Conservation (phyloP, 73 alveolate species). For the Paramecium primaurelia region DNA sequence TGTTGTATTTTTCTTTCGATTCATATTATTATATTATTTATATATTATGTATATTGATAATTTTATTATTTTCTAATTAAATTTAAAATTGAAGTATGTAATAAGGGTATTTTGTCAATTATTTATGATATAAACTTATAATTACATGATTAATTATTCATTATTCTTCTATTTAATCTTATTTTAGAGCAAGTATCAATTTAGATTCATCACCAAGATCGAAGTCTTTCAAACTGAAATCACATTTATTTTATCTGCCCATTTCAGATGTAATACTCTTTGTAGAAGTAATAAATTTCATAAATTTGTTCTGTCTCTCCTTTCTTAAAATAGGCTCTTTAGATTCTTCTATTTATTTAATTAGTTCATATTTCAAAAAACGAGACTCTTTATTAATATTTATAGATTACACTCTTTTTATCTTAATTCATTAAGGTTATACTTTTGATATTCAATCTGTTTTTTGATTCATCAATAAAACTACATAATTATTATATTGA, state of each 20-base stretch:
- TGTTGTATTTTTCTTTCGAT: not conserved
- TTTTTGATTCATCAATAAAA: conserved; percentile 22
- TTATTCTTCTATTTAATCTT: not conserved
- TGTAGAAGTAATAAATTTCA: conserved; percentile 38
- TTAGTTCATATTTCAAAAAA: conserved; percentile 30
- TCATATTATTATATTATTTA: not conserved
- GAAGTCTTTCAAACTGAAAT: conserved; percentile 10
- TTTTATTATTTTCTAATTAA: not conserved
- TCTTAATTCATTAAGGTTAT: conserved; percentile 14
- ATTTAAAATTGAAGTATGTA: too few species aligned
- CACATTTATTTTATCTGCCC: not conserved
- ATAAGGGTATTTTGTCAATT: not conserved
- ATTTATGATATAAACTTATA: not conserved
- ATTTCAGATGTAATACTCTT: conserved; percentile 15
- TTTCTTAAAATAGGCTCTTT: not conserved
- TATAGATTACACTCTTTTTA: conserved; percentile 1
- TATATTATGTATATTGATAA: not conserved
- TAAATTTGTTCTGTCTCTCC: conserved; percentile 3
- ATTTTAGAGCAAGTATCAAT: not conserved
- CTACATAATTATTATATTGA: not conserved
- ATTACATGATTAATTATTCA: not conserved
- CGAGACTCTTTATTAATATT: conserved; percentile 10
- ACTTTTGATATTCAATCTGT: not conserved
- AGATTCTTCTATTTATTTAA: conserved; percentile 27
- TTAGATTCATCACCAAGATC: conserved; percentile 44